Evolutionary conservation across 1,139 yeast genomes (phyloP), one percentile per base, ranked within the genome.

Genomic region (Geotrichum klebahnii): DNA sequence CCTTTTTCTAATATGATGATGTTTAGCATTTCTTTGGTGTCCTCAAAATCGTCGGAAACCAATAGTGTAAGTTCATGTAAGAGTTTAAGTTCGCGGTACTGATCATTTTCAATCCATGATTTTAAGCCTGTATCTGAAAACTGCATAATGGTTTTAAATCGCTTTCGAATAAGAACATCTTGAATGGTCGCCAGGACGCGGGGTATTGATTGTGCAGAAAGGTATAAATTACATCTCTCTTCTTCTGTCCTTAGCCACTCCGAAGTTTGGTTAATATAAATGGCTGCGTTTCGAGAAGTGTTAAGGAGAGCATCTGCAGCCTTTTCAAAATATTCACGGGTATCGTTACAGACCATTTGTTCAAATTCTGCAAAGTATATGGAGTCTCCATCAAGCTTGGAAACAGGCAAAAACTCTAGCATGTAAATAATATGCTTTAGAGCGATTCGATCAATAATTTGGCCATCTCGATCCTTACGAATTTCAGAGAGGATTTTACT

Each of bases 301-400:
- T 51, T 57, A n/a, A 55, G 46, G 26, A 76, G 64, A n/a, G 74
- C 76, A 5, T 61, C 66, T 0, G 83, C 74, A 20, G 79, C 71
- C 5, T 62, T 62, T 20, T 69, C 62, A 62, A 84, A 90, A 62
- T 77, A 87, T 0, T 67, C 65, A 51, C 75, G 77, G 0, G 94
- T 79, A 22, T 74, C 75, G 3, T 72, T 61, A 41, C 86, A 63
- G 48, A 87, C 76, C 46, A 66, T 68, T 0, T 87, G 87, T 59
- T 88, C 96, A 64, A 89, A 86, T 41, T 72, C 75, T 23, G 74
- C 74, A 38, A 75, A 71, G 62, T 84, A 88, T 57, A 81, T 83
- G 14, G 74, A 74, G 26, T 68, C 71, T 16, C 63, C 62, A 12
- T 62, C 62, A 52, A 59, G 46, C 52, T 66, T 62, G 37, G 71